phyloP scores from a whole-genome alignment of 129 eudicot species.

The Flaveria robusta region DNA sequence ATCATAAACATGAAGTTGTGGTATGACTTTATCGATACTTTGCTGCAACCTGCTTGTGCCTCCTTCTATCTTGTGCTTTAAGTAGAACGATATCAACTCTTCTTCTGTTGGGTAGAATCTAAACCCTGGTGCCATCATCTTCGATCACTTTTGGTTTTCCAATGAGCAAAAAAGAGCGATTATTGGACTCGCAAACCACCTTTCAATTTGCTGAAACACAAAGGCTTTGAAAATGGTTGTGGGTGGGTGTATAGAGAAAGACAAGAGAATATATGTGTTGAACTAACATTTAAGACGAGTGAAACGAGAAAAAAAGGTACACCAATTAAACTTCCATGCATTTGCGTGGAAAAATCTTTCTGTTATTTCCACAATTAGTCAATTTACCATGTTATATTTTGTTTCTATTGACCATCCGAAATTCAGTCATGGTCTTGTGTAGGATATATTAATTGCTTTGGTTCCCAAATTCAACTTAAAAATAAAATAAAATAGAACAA shows the following conservation, averaged over 20 bases:
- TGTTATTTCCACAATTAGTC: neutral
- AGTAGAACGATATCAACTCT: conserved; percentile 52
- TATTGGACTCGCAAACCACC: neutral
- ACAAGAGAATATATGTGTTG: neutral
- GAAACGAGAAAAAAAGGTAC: conserved; percentile 3
- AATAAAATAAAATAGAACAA: no score
- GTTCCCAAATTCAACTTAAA: neutral
- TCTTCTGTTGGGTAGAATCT: conserved; percentile 70
- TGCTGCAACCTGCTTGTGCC: neutral
- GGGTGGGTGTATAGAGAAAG: neutral
- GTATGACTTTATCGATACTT: conserved; percentile 38
- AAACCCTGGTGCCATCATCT: conserved; percentile 43
- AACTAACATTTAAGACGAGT: neutral
- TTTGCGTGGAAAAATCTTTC: neutral
- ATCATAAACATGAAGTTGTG: conserved; percentile 13
- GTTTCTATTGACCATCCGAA: neutral
- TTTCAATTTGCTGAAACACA: neutral
- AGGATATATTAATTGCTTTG: neutral
- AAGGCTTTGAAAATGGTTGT: neutral
- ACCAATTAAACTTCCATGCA: conserved; percentile 4
- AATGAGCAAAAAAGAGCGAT: neutral
- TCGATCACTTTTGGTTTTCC: neutral
- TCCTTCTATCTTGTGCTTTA: conserved; percentile 42
- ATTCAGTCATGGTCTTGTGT: neutral
- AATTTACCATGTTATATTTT: neutral